These are phyloP conservation scores for Protomyces gravidus DNA, from an alignment of 1,139 yeast species.

Conservation along the genomic window DNA sequence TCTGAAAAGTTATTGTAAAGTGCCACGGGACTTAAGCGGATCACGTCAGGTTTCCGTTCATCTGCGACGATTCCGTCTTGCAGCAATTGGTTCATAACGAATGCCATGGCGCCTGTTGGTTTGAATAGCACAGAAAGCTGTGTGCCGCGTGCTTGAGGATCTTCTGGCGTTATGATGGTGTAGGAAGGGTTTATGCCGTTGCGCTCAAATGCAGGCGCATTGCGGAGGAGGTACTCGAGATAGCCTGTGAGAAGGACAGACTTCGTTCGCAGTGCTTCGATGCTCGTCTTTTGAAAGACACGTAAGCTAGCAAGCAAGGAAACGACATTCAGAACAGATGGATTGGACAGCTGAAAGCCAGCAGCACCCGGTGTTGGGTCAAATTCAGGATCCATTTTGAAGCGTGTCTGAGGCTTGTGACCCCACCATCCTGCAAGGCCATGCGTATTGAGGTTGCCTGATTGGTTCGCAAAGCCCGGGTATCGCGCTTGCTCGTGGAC, in stretches of 20 bases:
- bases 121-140: constrained; percentile 71
- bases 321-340: constrained; percentile 78
- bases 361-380: constrained; percentile 78
- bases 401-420: constrained; percentile 62
- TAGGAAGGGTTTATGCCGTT: constrained; percentile 40
- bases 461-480: constrained; percentile 37
- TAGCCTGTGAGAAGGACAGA: constrained; percentile 57
- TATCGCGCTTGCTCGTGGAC: constrained; percentile 49
- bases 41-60: constrained; percentile 83
- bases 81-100: constrained; percentile 50
- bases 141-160: constrained; percentile 62
- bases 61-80: constrained; percentile 69
- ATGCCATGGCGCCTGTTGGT: constrained; percentile 62
- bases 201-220: constrained; percentile 37
- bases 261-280: constrained; percentile 53
- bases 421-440: constrained; percentile 99
- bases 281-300: constrained; percentile 56
- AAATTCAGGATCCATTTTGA: constrained; percentile 72
- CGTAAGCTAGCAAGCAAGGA: constrained; percentile 64
- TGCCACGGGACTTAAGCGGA: constrained; percentile 78
- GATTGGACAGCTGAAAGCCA: constrained; percentile 89
- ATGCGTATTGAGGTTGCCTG: constrained; percentile 43
- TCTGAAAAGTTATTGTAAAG: constrained; percentile 74
- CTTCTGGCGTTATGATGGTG: constrained; percentile 66
- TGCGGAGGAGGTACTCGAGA: constrained; percentile 49